Base-by-base conservation (phyloP, 192 early-diverging fungal genomes). In the Dispira simplex region DNA sequence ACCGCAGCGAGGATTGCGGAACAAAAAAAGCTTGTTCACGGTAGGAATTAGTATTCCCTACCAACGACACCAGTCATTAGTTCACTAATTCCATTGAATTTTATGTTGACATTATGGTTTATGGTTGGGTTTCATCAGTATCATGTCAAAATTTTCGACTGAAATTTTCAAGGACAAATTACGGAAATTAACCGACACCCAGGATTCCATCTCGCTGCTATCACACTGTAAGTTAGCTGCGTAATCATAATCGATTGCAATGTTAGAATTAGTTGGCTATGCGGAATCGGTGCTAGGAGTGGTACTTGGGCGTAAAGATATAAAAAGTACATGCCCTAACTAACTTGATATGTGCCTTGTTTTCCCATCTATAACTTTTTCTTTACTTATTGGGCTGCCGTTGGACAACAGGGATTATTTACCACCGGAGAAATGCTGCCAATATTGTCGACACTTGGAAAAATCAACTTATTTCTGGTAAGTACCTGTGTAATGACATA, bases 131-230 rank as follows among this genome's bases (percentile, higher is more conserved):
- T n/a, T n/a, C 46, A 51, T 4, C 49, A 18, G n/a, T 51, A 43
- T 39, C 26, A 58, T 58, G 56, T 58, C 56, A 20, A 62, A 45
- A 20, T 62, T 62, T 39, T 45, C 59, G 0, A 39, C 28, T 3
- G 14, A 44, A 25, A n/a, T 18, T 16, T 62, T 46, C 44, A 20
- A 62, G 59, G 43, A 62, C 20, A 68, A 68, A 48, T 63, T 68
- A 14, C 46, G 53, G 43, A 68, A 66, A 44, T 59, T 68, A 47
- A 58, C 52, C 18, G 64, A 68, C 43, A 66, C 64, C 11, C 67
- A 65, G 56, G 67, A 68, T 25, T 68, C 67, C 44, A 68, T 68
- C 44, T 68, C 67, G 2, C 27, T 68, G 25, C 28, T 68, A 14
- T 66, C 67, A 23, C 67, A 68, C 4, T 68, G 67, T 68, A 62